These are phyloP conservation scores for Pseudophaeomoniella oleicola DNA, from an alignment of 2,329 filamentous ascomycete genomes.

Conservation along the genomic window DNA sequence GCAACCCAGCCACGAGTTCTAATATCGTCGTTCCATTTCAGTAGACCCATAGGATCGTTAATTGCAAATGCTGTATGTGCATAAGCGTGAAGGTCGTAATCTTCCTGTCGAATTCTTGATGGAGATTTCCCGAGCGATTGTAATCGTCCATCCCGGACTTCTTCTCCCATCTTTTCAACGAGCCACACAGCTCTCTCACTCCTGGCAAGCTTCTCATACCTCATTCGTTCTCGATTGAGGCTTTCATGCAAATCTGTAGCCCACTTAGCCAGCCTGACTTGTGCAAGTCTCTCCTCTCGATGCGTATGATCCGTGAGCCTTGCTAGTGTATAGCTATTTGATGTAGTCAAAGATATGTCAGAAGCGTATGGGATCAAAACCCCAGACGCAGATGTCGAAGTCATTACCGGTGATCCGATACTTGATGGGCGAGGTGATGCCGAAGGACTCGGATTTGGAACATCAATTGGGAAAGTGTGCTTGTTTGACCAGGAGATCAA, in stretches of 20 bases:
- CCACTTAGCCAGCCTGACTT: constrained; percentile 68
- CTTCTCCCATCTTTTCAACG: constrained; percentile 50
- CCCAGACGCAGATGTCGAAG: constrained; percentile 13
- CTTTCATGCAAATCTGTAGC: constrained; percentile 66
- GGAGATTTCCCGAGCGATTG: constrained; percentile 32
- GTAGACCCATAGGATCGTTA: constrained; percentile 66
- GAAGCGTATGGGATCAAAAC: constrained; percentile 13
- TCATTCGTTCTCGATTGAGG: constrained; percentile 55
- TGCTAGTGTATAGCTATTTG: constrained; percentile 43
- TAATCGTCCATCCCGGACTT: constrained; percentile 49
- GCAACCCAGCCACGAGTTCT: constrained; percentile 51
- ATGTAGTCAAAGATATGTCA: constrained; percentile 13
- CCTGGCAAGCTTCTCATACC: constrained; percentile 48
- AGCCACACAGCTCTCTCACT: constrained; percentile 56
- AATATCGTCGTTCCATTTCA: constrained; percentile 54
- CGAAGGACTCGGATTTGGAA: constrained; percentile 8
- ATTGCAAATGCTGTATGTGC: constrained; percentile 26
- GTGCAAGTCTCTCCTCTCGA: constrained; percentile 45
- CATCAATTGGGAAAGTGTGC: constrained; percentile 11
- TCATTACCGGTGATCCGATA: constrained; percentile 11
- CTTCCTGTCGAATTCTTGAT: background rate
- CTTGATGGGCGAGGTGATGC: constrained; percentile 12
- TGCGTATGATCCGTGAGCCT: constrained; percentile 45
- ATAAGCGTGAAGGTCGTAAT: constrained; percentile 3
- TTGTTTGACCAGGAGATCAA: constrained; percentile 54